A percentile compares a stretch with the other conserved stretches of the same genome.
phyloP scores from a whole-genome alignment of 2,329 filamentous ascomycete species.

The Hymenoscyphus fructigenus region DNA sequence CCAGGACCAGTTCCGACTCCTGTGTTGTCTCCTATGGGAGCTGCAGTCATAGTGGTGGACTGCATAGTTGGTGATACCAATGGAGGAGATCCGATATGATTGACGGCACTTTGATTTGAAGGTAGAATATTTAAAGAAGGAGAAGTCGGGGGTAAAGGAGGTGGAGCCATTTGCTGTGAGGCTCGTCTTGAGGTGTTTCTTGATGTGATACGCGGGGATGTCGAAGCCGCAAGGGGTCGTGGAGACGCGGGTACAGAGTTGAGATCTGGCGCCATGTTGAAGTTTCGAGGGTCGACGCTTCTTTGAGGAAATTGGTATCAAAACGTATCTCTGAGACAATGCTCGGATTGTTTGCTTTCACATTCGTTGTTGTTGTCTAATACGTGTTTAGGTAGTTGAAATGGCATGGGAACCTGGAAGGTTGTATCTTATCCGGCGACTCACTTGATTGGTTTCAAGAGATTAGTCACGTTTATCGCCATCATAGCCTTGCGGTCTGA shows the following conservation, averaged over 20 bases:
- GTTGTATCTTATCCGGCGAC: background rate
- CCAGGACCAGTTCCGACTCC: constrained; percentile 60
- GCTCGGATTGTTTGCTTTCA: background rate
- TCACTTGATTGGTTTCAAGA: background rate
- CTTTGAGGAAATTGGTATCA: background rate
- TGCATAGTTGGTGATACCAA: constrained; percentile 26
- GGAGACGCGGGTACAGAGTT: constrained; percentile 37
- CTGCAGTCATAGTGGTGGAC: constrained; percentile 13
- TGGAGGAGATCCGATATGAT: constrained; percentile 28
- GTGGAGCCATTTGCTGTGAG: constrained; percentile 31
- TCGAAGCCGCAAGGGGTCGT: constrained; percentile 24
- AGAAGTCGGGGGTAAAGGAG: constrained; percentile 23
- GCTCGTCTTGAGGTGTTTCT: constrained; percentile 31
- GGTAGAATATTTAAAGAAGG: constrained; percentile 33
- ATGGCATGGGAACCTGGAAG: background rate
- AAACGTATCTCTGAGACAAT: background rate
- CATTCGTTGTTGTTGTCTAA: constrained; percentile 1
- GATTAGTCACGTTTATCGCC: no score
- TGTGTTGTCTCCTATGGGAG: constrained; percentile 38
- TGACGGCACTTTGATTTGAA: constrained; percentile 35
- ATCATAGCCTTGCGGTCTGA: background rate
- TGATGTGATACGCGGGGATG: constrained; percentile 31
- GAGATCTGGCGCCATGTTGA: constrained; percentile 37
- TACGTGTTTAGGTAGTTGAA: background rate
- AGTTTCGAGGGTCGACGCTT: background rate